Evolutionary conservation across 2,329 filamentous ascomycete species (phyloP).

Genomic region (Stemphylium lycopersici): DNA sequence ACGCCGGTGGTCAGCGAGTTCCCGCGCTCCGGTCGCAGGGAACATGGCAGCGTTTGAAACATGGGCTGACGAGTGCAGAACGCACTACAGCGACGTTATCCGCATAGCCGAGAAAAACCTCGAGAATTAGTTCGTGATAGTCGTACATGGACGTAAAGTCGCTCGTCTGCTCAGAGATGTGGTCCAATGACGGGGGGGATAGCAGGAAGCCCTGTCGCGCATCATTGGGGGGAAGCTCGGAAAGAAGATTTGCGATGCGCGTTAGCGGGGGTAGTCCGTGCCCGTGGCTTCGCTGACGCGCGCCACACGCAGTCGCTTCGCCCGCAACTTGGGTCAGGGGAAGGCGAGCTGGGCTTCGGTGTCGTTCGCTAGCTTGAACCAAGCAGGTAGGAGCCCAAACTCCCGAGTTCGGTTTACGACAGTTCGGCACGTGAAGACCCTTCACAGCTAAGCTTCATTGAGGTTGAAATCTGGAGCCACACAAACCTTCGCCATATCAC

Average conservation of each 20-base stretch:
- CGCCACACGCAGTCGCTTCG: background rate
- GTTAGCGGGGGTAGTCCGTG: background rate
- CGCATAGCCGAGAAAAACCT: background rate
- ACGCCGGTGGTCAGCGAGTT: background rate
- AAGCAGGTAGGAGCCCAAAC: background rate
- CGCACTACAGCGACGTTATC: background rate
- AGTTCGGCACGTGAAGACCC: background rate
- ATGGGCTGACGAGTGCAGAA: background rate
- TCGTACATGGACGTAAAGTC: background rate
- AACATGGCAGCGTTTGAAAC: slow-evolving; percentile 12
- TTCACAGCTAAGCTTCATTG: background rate
- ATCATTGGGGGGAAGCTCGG: background rate
- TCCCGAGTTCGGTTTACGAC: background rate
- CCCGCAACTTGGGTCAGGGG: background rate
- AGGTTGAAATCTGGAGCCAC: background rate
- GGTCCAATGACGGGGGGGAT: background rate
- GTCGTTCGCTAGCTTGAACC: background rate
- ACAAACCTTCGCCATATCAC: background rate
- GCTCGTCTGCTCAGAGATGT: background rate
- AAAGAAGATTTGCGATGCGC: background rate
- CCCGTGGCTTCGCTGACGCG: background rate
- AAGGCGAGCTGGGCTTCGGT: background rate
- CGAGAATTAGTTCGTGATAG: background rate
- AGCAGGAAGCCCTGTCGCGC: background rate
- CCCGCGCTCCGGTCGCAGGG: background rate